These are phyloP conservation scores for Clarireedia paspali DNA, from an alignment of 2,329 filamentous ascomycete species.

Conservation along the genomic window DNA sequence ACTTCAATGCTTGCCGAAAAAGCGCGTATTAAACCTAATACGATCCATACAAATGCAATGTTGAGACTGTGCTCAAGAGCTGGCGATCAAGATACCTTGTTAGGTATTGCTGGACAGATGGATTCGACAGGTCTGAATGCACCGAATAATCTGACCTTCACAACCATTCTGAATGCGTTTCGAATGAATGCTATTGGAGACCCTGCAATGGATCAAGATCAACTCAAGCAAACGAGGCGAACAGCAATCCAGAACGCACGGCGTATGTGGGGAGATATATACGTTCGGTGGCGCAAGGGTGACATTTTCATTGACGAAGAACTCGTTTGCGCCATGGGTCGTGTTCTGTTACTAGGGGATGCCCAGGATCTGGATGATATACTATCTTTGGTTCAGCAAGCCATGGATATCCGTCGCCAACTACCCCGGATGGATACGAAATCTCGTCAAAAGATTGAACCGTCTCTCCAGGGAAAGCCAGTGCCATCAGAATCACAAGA, in stretches of 20 bases:
- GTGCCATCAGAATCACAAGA: background rate
- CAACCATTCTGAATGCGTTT: slow-evolving; percentile 74
- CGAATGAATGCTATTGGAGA: slow-evolving; percentile 36
- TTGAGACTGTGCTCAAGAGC: slow-evolving; percentile 72
- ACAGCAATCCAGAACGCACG: slow-evolving; percentile 58
- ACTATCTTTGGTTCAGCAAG: slow-evolving; percentile 69
- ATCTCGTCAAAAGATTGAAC: background rate
- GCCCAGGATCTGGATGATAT: slow-evolving; percentile 62
- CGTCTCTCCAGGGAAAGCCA: slow-evolving; percentile 1
- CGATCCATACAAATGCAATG: slow-evolving; percentile 83
- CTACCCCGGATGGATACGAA: slow-evolving; percentile 10
- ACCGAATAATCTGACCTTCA: slow-evolving; percentile 69
- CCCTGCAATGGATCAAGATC: slow-evolving; percentile 23
- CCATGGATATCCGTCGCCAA: slow-evolving; percentile 63
- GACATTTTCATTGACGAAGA: slow-evolving; percentile 67
- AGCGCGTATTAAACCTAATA: slow-evolving; percentile 59
- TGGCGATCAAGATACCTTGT: slow-evolving; percentile 70
- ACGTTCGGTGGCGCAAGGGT: slow-evolving; percentile 67
- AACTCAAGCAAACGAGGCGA: slow-evolving; percentile 28
- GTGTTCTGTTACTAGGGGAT: slow-evolving; percentile 60
- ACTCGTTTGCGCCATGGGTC: slow-evolving; percentile 74
- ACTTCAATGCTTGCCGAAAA: slow-evolving; percentile 60
- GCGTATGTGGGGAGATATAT: slow-evolving; percentile 72
- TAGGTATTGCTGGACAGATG: slow-evolving; percentile 65
- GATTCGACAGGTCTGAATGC: slow-evolving; percentile 54